Evolutionary conservation across 805 yeast genomes (phyloP).

Genomic region (Maudiozyma barnettii): DNA sequence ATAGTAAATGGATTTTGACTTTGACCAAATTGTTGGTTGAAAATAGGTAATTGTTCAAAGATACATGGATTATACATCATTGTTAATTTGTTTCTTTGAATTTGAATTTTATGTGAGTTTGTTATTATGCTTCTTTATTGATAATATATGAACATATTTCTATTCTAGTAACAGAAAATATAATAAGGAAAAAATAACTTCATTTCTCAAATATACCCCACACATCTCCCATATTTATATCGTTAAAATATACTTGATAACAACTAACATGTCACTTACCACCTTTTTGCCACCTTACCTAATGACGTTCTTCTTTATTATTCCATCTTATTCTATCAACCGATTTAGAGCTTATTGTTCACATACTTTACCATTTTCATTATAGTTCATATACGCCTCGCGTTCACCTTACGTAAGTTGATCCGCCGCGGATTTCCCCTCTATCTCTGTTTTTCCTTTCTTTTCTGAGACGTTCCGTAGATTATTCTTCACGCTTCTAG

Average conservation of each 20-base stretch:
- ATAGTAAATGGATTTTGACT: no score
- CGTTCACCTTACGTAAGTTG: neutral
- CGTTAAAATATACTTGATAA: neutral
- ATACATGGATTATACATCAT: constrained; percentile 22
- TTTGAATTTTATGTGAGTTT: no score
- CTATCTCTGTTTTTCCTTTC: no score
- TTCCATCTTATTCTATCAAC: neutral
- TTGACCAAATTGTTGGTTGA: constrained; percentile 1
- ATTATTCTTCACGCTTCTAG: neutral
- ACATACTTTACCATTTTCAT: neutral
- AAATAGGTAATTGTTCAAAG: constrained; percentile 17
- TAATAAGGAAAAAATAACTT: neutral
- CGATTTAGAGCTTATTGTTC: no score
- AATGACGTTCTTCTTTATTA: neutral
- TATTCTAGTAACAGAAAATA: neutral
- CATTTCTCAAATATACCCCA: neutral
- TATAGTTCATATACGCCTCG: neutral
- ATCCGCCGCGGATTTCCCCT: no score
- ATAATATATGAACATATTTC: no score
- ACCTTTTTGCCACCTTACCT: neutral
- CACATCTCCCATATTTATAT: neutral
- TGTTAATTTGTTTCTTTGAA: neutral
- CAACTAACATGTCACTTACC: no score
- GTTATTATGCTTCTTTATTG: neutral
- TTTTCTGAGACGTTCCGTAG: neutral